Evolutionary conservation across 1,284 basidiomycete species (phyloP).

Genomic region (Irpex rosettiformis): DNA sequence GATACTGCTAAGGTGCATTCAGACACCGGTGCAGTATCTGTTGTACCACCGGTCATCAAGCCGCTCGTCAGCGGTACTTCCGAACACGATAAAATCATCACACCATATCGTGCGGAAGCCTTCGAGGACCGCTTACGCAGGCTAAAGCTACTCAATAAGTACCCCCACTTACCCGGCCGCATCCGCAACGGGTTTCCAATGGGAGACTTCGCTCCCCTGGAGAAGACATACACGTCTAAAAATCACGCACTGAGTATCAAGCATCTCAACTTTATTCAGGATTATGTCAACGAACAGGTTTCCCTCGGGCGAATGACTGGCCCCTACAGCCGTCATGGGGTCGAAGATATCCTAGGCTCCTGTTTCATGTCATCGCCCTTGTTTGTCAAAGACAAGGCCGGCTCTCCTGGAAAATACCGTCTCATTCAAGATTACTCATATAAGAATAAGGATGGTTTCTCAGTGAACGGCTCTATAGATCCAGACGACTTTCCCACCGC

Average conservation of each 20-base stretch:
- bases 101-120: not conserved
- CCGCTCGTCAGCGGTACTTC: not conserved
- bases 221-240: not conserved
- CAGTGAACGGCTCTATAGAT: constrained; percentile 30
- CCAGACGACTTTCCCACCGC: constrained; percentile 29
- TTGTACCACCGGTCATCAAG: not conserved
- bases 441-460: constrained; percentile 10
- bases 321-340: not conserved
- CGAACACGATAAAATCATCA: not conserved
- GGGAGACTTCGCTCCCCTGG: not conserved
- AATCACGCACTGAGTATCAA: not conserved
- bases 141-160: not conserved
- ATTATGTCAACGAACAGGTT: not conserved
- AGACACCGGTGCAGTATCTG: not conserved
- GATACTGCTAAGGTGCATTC: too few species aligned
- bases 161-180: not conserved
- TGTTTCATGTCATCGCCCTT: constrained; percentile 23
- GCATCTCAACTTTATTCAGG: not conserved
- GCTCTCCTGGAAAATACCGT: constrained; percentile 7
- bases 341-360: constrained; percentile 25
- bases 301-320: not conserved
- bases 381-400: constrained; percentile 14
- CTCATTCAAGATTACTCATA: constrained; percentile 8
- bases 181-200: not conserved
- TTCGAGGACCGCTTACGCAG: not conserved